Percentiles rank a stretch among this genome's conserved stretches.
Evolutionary conservation across 345 rosid genomes (phyloP).

Genomic region (Diplotaxis tenuifolia): DNA sequence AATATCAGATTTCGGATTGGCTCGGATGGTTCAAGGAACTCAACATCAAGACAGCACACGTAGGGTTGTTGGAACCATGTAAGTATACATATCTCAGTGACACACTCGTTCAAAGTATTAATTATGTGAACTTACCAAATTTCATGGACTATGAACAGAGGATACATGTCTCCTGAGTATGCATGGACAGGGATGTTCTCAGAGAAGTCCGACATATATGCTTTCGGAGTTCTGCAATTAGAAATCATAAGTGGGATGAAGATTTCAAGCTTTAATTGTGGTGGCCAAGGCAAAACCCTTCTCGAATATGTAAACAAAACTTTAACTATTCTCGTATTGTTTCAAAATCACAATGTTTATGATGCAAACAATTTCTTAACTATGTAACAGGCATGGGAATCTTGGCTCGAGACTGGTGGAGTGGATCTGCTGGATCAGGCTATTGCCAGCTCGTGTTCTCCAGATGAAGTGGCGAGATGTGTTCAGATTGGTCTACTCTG

Average conservation of each 20-base stretch:
- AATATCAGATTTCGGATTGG: conserved; percentile 48
- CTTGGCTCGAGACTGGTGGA: conserved; percentile 15
- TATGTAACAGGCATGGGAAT: conserved; percentile 19
- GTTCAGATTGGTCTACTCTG: conserved; percentile 28
- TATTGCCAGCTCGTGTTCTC: background rate
- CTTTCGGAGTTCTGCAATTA: conserved; percentile 55
- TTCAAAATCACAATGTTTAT: background rate
- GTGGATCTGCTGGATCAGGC: conserved; percentile 16
- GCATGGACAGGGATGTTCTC: conserved; percentile 62
- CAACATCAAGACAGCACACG: conserved; percentile 32
- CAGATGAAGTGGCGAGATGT: conserved; percentile 15
- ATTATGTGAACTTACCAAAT: background rate
- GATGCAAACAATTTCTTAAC: background rate
- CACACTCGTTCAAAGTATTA: background rate
- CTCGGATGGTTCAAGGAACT: conserved; percentile 31
- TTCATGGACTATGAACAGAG: conserved; percentile 35
- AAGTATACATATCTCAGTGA: background rate
- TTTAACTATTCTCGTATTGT: background rate
- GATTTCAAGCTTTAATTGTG: conserved; percentile 27
- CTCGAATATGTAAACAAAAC: conserved; percentile 18
- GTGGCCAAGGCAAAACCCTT: conserved; percentile 19
- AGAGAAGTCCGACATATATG: conserved; percentile 58
- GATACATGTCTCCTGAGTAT: conserved; percentile 74
- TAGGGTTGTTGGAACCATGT: conserved; percentile 22
- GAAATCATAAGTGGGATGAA: conserved; percentile 56